Percentiles rank a stretch among this genome's conserved stretches.
These are phyloP conservation scores for Penicillium sp. DNA, from an alignment of 2,329 filamentous ascomycete genomes.

Conservation along the genomic window DNA sequence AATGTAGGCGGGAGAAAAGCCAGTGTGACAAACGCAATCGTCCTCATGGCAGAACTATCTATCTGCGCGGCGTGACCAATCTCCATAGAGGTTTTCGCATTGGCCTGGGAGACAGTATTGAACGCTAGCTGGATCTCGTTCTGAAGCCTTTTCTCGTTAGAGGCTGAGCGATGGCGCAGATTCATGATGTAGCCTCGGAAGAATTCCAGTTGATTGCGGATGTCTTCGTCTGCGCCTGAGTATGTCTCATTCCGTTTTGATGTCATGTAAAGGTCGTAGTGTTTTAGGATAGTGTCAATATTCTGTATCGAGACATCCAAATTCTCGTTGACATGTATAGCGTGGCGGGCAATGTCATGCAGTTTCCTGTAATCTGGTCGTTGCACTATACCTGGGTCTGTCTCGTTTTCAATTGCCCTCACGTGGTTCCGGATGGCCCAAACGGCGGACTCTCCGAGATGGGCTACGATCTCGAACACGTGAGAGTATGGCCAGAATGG, in stretches of 20 bases:
- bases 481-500: not conserved
- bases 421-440: not conserved
- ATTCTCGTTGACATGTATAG: not conserved
- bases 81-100: not conserved
- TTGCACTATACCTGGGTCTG: not conserved
- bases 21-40: not conserved
- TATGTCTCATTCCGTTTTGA: not conserved
- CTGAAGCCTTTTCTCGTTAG: not conserved
- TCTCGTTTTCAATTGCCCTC: not conserved
- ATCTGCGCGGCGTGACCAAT: not conserved
- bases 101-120: not conserved
- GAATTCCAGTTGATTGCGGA: not conserved
- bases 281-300: not conserved
- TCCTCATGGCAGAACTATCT: not conserved
- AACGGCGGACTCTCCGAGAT: not conserved
- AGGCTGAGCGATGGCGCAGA: not conserved
- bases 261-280: not conserved
- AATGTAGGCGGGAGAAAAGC: not conserved
- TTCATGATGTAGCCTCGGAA: not conserved
- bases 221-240: not conserved
- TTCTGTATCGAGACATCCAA: not conserved
- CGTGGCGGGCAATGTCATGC: not conserved
- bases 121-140: not conserved
- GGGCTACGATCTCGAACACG: not conserved
- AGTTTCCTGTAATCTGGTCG: not conserved